Evolutionary conservation across 106 monocot genomes (phyloP), one percentile per base, ranked within the genome.

Genomic region (Phalaenopsis aphrodite): DNA sequence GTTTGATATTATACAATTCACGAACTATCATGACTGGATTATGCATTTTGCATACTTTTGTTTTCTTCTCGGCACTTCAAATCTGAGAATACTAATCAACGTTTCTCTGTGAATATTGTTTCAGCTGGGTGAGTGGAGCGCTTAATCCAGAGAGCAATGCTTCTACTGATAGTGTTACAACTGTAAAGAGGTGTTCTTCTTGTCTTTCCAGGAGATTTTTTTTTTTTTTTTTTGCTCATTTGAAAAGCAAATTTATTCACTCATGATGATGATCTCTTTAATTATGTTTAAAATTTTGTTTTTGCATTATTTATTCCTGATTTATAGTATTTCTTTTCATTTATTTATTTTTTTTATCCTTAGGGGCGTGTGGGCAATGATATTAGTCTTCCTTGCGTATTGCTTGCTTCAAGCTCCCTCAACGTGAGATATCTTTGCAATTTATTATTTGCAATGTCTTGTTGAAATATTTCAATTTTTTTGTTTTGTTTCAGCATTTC

Each of bases 121-220:
- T 24, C 84, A 98, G 97, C 76, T 98, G 97, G 94, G 92, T 92
- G 77, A 94, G 97, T 87, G 94, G 97, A 80, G 93, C 87, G 75
- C 83, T 95, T 75, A 82, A 91, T 91, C 95, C 99, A 79, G 91
- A 91, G 81, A 87, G 87, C 80, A 86, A 81, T 23, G 78, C 78
- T 42, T 86, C 84, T 49, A 46, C 77, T 87, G 99, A 93, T 75
- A 47, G 73, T 49, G 83, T 93, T 76, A 86, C 89, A 78, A 91
- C 95, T 56, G 91, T 88, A 37, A 99, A 94, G 80, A 93, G 93
- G 99, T 99, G 84, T 85, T 36, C 49, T 64, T 18, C 24, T 79
- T 69, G 15, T 69, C 1, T 69, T 36, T 69, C 39, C 12, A 16
- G 39, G 39, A 14, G 14, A 19, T 0, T 74, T 19, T 74, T 15